phyloP scores from a whole-genome alignment of 441 rosid species.

The Dalechampia spathulata region DNA sequence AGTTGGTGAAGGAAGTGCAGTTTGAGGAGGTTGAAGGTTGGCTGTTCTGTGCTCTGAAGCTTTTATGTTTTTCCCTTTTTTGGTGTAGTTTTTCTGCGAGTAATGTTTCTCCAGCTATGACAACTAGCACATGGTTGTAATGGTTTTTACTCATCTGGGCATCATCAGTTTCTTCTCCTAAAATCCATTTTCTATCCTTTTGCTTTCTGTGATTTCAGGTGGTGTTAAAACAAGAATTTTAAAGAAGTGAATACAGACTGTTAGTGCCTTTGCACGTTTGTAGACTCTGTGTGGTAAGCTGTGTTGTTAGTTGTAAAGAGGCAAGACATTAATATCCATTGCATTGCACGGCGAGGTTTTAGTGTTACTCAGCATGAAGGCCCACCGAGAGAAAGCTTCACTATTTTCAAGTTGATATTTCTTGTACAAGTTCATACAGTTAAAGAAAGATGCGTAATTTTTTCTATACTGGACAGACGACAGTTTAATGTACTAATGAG shows the following conservation, averaged over 20 bases:
- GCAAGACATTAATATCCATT: constrained; percentile 15
- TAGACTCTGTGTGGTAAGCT: constrained; percentile 10
- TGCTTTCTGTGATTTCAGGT: constrained; percentile 37
- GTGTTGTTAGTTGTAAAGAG: constrained; percentile 17
- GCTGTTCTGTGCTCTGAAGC: background rate
- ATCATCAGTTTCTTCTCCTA: constrained; percentile 17
- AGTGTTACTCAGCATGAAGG: too few relatives aligned
- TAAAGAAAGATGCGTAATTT: too few relatives aligned
- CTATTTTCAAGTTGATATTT: too few relatives aligned
- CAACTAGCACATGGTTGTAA: background rate
- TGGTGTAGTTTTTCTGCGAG: background rate
- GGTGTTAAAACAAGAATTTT: constrained; percentile 65
- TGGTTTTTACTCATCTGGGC: background rate
- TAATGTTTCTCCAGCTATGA: background rate
- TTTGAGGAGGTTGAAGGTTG: constrained; percentile 77
- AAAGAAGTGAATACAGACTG: constrained; percentile 35
- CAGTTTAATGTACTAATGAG: too few relatives aligned
- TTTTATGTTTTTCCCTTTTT: background rate
- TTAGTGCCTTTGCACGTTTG: constrained; percentile 16
- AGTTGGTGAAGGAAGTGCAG: constrained; percentile 66
- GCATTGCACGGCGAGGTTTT: too few relatives aligned
- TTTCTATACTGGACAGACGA: too few relatives aligned
- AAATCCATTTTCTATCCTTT: background rate
- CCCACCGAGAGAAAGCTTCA: too few relatives aligned
- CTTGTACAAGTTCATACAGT: too few relatives aligned